Percentiles rank a stretch among this genome's conserved stretches.
phyloP scores from a whole-genome alignment of 257 asterid species.

The Anisodus acutangulus region DNA sequence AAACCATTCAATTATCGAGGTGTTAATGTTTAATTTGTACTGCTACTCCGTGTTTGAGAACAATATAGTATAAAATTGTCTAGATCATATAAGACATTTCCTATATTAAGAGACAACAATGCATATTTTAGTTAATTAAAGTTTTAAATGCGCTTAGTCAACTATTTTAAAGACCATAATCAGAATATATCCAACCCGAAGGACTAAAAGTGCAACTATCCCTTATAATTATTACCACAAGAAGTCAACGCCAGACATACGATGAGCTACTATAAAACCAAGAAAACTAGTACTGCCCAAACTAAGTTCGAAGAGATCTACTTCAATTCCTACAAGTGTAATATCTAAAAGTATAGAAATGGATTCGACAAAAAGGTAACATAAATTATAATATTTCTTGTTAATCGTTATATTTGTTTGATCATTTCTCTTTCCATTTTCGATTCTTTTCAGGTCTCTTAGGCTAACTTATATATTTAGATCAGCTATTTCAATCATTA shows the following conservation, averaged over 20 bases:
- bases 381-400: not conserved
- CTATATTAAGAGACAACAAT: no score
- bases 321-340: not conserved
- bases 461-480: not conserved
- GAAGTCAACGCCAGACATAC: slow-evolving; percentile 5
- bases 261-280: not conserved
- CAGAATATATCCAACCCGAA: no score
- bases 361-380: slow-evolving; percentile 35
- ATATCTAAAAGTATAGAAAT: not conserved
- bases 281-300: not conserved
- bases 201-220: no score
- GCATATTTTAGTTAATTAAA: no score
- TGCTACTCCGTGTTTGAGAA: no score
- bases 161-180: no score
- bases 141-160: no score
- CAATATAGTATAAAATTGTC: no score
- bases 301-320: not conserved
- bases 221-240: not conserved
- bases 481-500: not conserved
- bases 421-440: not conserved
- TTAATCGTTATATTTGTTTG: not conserved
- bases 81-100: no score
- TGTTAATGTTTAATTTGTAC: no score
- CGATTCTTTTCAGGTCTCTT: not conserved
- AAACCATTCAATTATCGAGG: no score